Conservation (phyloP, 2,329 filamentous ascomycete species). For the Trichophyton mentagrophytes region DNA sequence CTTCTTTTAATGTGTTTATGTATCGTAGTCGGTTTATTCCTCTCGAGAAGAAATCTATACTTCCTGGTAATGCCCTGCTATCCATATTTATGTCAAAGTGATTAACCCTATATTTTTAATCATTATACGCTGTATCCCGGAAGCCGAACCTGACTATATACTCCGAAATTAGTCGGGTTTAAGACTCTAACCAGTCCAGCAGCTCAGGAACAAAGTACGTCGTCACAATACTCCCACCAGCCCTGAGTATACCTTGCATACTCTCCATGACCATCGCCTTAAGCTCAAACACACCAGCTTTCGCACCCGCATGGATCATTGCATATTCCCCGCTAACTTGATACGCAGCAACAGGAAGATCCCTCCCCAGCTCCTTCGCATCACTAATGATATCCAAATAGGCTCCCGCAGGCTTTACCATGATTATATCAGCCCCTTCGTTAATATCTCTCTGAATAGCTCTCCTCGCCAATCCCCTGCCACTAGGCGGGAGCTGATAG, state of each 20-base stretch:
- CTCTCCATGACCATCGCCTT: constrained; percentile 91
- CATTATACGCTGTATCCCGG: no score
- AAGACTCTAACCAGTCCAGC: constrained; percentile 44
- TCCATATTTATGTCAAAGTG: neutral
- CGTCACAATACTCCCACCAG: constrained; percentile 83
- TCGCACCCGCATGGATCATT: constrained; percentile 93
- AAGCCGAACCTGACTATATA: neutral
- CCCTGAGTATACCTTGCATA: constrained; percentile 82
- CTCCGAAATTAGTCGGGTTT: neutral
- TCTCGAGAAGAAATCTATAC: neutral
- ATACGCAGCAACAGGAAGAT: constrained; percentile 88
- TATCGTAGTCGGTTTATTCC: neutral
- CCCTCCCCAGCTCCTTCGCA: constrained; percentile 83
- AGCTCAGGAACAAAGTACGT: constrained; percentile 86
- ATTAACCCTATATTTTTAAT: no score
- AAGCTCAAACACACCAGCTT: constrained; percentile 91
- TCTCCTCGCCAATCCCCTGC: constrained; percentile 77
- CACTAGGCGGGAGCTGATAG: constrained; percentile 91
- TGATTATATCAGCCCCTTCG: constrained; percentile 94
- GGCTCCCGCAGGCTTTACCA: constrained; percentile 95
- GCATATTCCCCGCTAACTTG: constrained; percentile 95
- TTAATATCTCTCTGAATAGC: constrained; percentile 81
- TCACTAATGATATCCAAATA: constrained; percentile 97
- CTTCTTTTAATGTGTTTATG: neutral
- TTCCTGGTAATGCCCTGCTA: neutral